A percentile compares a stretch with the other conserved stretches of the same genome.
Evolutionary conservation across 1,139 yeast genomes (phyloP).

Genomic region (Suhomyces wounanorum): DNA sequence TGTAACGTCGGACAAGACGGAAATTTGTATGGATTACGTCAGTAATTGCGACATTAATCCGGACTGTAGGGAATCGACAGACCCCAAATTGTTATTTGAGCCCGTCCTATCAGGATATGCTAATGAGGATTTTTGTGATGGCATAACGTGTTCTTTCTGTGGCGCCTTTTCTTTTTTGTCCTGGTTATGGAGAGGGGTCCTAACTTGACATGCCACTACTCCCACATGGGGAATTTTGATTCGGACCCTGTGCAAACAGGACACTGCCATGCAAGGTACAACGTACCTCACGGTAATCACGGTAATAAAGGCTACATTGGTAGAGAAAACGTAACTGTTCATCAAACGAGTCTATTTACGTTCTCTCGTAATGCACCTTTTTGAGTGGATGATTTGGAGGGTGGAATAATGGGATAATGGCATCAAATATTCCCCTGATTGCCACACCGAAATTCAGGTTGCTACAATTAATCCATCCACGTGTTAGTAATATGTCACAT

Average conservation of each 20-base stretch:
- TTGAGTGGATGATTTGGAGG: background rate
- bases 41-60: background rate
- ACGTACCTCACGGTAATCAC: no score
- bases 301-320: background rate
- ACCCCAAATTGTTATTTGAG: background rate
- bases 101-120: background rate
- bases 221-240: background rate
- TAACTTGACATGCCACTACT: background rate
- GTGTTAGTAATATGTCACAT: background rate
- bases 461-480: background rate
- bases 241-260: background rate
- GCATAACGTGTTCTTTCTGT: background rate
- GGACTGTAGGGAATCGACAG: background rate
- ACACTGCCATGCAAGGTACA: background rate
- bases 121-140: background rate
- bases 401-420: background rate
- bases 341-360: background rate
- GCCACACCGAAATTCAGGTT: background rate
- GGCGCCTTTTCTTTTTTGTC: background rate
- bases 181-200: background rate
- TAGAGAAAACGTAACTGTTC: background rate
- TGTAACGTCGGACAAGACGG: slow-evolving; percentile 2
- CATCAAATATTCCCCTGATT: background rate
- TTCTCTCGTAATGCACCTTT: background rate
- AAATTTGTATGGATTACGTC: slow-evolving; percentile 1